phyloP scores from a whole-genome alignment of 768 basidiomycete genomes.

The Boletus sp. region DNA sequence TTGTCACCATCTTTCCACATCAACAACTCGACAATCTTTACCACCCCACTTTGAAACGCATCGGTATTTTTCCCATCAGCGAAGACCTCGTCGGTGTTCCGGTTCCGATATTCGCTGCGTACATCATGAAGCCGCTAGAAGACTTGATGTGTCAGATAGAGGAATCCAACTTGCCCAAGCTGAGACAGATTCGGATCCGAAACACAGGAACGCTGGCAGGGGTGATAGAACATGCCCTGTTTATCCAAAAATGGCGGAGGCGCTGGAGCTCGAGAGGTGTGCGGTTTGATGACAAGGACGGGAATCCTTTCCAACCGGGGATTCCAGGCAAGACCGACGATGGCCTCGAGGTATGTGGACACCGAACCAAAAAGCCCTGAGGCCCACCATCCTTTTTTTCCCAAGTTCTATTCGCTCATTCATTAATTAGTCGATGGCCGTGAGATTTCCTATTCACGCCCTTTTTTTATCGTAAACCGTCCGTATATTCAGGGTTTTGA shows the following conservation, averaged over 20 bases:
- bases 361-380: not conserved
- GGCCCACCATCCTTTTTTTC: not conserved
- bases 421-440: not conserved
- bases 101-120: constrained; percentile 34
- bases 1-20: constrained; percentile 39
- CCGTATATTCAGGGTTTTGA: not conserved
- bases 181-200: constrained; percentile 40
- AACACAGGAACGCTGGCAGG: constrained; percentile 40
- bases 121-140: constrained; percentile 43
- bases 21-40: constrained; percentile 34
- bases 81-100: constrained; percentile 40
- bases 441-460: not conserved
- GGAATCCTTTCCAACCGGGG: constrained; percentile 19
- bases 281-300: constrained; percentile 34
- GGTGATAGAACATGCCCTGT: constrained; percentile 26
- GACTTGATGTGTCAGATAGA: constrained; percentile 39
- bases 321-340: not conserved
- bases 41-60: constrained; percentile 41
- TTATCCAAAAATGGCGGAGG: constrained; percentile 30
- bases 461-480: not conserved
- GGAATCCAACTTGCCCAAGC: constrained; percentile 31
- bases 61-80: constrained; percentile 43
- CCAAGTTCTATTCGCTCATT: not conserved
- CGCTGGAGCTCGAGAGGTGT: constrained; percentile 29
- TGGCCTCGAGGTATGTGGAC: not conserved